Percentiles rank a stretch among this genome's conserved stretches.
Evolutionary conservation across 2,329 filamentous ascomycete species (phyloP).

Genomic region (Colletotrichum sidae): DNA sequence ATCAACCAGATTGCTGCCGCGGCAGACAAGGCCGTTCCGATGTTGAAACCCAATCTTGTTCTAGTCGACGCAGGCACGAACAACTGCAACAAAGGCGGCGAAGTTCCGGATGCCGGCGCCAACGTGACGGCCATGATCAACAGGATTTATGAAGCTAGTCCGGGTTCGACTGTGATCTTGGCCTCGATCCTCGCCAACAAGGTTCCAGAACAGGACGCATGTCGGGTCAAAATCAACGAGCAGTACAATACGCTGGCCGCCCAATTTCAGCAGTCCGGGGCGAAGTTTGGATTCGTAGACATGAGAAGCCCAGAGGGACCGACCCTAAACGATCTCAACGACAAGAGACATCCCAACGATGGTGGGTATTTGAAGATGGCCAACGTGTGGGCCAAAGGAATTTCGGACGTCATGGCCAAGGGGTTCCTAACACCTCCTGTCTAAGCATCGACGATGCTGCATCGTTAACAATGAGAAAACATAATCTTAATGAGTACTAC

Average conservation of each 20-base stretch:
- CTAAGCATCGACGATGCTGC: not conserved
- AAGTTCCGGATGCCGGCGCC: slow-evolving; percentile 24
- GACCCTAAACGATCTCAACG: slow-evolving; percentile 31
- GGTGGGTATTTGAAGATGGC: slow-evolving; percentile 36
- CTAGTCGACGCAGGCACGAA: slow-evolving; percentile 41
- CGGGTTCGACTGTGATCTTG: slow-evolving; percentile 34
- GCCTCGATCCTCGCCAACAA: slow-evolving; percentile 32
- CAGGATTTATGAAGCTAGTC: slow-evolving; percentile 35
- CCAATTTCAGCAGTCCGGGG: slow-evolving; percentile 27
- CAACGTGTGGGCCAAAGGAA: slow-evolving; percentile 32
- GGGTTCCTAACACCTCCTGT: slow-evolving; percentile 32
- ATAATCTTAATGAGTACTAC: no score
- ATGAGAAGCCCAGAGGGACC: slow-evolving; percentile 38
- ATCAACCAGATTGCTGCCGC: slow-evolving; percentile 30
- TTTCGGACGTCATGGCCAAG: slow-evolving; percentile 31
- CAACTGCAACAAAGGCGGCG: slow-evolving; percentile 37
- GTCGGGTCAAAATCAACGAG: slow-evolving; percentile 38
- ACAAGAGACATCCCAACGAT: slow-evolving; percentile 33
- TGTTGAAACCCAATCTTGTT: slow-evolving; percentile 39
- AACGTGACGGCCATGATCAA: slow-evolving; percentile 35
- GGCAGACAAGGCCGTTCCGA: slow-evolving; percentile 19
- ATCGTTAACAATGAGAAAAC: no score
- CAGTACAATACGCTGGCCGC: slow-evolving; percentile 30
- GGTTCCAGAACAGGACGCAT: slow-evolving; percentile 28
- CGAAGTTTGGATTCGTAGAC: slow-evolving; percentile 39